These are phyloP conservation scores for Thraustochytrium sp. DNA, from an alignment of 352 stramenopile genomes.

Conservation along the genomic window DNA sequence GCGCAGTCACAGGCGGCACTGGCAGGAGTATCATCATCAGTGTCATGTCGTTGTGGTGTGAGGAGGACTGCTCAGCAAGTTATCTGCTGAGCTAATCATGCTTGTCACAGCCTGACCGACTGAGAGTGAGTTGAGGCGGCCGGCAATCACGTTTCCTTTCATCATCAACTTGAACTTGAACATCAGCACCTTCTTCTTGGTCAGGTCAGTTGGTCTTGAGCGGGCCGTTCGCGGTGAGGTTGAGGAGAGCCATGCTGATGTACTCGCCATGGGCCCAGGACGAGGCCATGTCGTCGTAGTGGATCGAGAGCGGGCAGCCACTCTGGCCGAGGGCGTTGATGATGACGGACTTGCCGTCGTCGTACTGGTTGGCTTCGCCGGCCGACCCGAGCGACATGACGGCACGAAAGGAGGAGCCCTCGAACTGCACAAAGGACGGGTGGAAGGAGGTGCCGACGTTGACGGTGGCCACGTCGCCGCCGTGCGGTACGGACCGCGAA, in stretches of 20 bases:
- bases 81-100: too few species aligned
- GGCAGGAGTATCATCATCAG: too few species aligned
- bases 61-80: too few species aligned
- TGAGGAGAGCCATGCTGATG: background rate
- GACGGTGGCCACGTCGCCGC: slow-evolving; percentile 42
- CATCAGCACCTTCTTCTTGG: too few species aligned
- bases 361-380: background rate
- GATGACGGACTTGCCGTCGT: slow-evolving; percentile 10
- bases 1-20: too few species aligned
- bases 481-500: slow-evolving; percentile 14
- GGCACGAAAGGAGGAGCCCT: background rate
- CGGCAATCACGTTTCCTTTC: too few species aligned
- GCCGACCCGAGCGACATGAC: slow-evolving; percentile 2
- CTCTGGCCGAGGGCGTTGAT: slow-evolving; percentile 45
- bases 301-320: slow-evolving; percentile 31
- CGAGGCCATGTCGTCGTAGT: slow-evolving; percentile 41
- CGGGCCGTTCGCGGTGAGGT: background rate
- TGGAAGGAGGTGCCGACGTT: slow-evolving; percentile 42
- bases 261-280: slow-evolving; percentile 23
- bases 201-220: too few species aligned
- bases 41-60: too few species aligned
- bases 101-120: too few species aligned
- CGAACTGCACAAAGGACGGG: background rate
- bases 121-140: too few species aligned
- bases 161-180: too few species aligned